phyloP scores from a whole-genome alignment of 768 basidiomycete genomes.

The Trametes cubensis region DNA sequence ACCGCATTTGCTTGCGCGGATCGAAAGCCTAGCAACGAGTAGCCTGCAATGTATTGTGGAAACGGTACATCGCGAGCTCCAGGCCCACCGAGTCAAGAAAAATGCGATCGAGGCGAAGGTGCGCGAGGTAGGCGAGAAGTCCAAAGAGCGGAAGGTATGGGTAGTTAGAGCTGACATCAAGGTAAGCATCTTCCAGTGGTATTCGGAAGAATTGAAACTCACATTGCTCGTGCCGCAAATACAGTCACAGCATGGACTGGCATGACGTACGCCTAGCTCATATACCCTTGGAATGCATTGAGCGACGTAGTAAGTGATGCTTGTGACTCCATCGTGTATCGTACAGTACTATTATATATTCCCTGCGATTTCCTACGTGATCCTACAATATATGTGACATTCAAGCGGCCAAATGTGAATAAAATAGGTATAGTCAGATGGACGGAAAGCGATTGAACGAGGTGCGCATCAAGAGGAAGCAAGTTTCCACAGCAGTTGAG shows the following conservation, averaged over 20 bases:
- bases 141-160: conserved; percentile 75
- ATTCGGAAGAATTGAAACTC: background rate
- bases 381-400: background rate
- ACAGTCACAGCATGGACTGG: conserved; percentile 21
- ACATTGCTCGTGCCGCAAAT: background rate
- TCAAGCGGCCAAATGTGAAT: background rate
- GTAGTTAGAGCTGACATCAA: conserved; percentile 51
- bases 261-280: background rate
- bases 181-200: conserved; percentile 21
- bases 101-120: conserved; percentile 83
- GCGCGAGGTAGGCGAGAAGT: conserved; percentile 74
- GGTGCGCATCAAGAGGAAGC: conserved; percentile 35
- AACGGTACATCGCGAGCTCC: conserved; percentile 69
- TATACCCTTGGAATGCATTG: too few relatives aligned
- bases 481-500: conserved; percentile 40
- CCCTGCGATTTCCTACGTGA: background rate
- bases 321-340: conserved; percentile 3
- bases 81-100: conserved; percentile 76
- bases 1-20: conserved; percentile 61
- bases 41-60: conserved; percentile 73
- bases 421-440: conserved; percentile 6
- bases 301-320: background rate
- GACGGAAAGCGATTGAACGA: conserved; percentile 1
- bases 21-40: conserved; percentile 58
- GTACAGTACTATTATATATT: conserved; percentile 6